phyloP scores from a whole-genome alignment of 768 basidiomycete species.

The Tylopilus felleus region DNA sequence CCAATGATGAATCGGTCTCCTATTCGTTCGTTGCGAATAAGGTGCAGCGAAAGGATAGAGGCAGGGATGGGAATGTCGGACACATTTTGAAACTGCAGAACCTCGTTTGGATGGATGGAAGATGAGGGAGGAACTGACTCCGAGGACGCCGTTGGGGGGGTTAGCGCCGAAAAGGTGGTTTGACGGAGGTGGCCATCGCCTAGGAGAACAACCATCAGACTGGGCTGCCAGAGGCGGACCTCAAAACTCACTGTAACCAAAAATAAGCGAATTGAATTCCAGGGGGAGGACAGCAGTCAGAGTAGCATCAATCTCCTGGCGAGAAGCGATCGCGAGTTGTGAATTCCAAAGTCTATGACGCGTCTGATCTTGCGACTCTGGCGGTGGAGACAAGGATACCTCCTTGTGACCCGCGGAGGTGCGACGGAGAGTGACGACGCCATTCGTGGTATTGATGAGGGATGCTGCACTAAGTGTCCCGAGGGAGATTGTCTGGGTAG shows the following conservation, averaged over 20 bases:
- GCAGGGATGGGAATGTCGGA: conserved; percentile 50
- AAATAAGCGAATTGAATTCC: conserved; percentile 52
- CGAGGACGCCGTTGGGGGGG: neutral
- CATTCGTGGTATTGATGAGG: conserved; percentile 9
- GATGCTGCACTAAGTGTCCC: conserved; percentile 1
- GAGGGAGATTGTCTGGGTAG: conserved; percentile 10
- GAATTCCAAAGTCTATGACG: conserved; percentile 24
- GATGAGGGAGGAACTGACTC: conserved; percentile 1
- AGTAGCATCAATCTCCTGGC: conserved; percentile 4
- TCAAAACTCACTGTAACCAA: conserved; percentile 57
- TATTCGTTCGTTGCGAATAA: conserved; percentile 55
- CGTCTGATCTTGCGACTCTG: conserved; percentile 5
- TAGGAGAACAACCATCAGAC: conserved; percentile 20
- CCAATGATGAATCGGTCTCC: conserved; percentile 65
- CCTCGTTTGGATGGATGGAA: conserved; percentile 1
- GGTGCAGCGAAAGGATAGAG: conserved; percentile 44
- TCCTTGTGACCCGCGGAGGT: conserved; percentile 20
- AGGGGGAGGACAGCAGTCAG: conserved; percentile 50
- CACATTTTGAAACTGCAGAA: conserved; percentile 28
- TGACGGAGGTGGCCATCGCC: conserved; percentile 53
- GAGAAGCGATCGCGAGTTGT: neutral
- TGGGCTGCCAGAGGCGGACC: neutral
- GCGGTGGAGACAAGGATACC: conserved; percentile 10
- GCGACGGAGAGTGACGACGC: conserved; percentile 19
- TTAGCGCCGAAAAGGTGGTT: conserved; percentile 42